Conservation (phyloP, 1,284 basidiomycete genomes). For the Ceratobasidium sp. region DNA sequence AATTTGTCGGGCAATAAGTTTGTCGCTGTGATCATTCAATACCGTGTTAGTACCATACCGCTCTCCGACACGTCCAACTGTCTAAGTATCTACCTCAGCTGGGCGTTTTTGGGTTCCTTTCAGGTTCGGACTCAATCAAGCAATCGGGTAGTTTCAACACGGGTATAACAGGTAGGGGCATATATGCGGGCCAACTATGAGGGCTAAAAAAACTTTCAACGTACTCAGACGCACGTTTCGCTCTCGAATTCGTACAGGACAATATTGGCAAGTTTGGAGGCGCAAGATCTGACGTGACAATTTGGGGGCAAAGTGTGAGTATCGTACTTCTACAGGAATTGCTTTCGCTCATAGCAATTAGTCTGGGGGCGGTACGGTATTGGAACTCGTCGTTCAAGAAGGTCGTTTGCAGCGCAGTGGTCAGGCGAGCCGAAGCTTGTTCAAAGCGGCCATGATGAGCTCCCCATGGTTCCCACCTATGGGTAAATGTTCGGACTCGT, state of each 20-base stretch:
- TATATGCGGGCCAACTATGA: not conserved
- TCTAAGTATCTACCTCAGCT: not conserved
- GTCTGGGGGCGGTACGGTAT: constrained; percentile 25
- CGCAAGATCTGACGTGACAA: constrained; percentile 5
- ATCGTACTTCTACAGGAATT: too few relatives aligned
- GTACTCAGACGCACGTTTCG: constrained; percentile 28
- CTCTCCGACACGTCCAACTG: not conserved
- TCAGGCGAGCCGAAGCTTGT: not conserved
- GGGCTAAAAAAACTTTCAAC: too few relatives aligned
- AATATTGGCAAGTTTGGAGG: constrained; percentile 32
- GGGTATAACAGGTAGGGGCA: constrained; percentile 9
- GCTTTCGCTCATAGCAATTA: not conserved
- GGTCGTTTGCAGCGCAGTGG: not conserved
- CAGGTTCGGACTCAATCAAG: not conserved
- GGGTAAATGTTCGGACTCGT: constrained; percentile 18
- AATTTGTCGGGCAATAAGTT: constrained; percentile 26
- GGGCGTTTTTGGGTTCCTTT: constrained; percentile 10
- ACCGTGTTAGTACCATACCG: constrained; percentile 14
- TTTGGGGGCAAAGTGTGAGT: constrained; percentile 25
- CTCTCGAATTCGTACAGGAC: constrained; percentile 23
- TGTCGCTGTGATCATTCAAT: constrained; percentile 37
- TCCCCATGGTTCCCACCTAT: constrained; percentile 22
- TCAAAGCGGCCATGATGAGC: constrained; percentile 14
- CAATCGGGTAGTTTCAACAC: constrained; percentile 17
- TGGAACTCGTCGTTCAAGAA: constrained; percentile 18